phyloP scores from a whole-genome alignment of 2,329 filamentous ascomycete genomes.

The Ascochyta viciae-villosae region DNA sequence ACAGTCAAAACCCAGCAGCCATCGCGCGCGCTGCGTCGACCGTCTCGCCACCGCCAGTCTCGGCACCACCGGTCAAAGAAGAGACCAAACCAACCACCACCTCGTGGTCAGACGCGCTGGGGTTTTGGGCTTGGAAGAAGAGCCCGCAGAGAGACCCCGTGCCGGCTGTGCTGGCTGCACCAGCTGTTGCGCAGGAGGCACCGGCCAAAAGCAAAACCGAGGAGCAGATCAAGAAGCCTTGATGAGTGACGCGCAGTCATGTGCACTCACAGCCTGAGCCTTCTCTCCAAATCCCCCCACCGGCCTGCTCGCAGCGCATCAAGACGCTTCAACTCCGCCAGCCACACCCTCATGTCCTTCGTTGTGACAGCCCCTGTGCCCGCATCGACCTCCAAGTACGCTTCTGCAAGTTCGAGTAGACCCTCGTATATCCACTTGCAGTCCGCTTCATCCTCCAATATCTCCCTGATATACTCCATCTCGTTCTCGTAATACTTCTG shows the following conservation, averaged over 20 bases:
- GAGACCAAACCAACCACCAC: slow-evolving; percentile 18
- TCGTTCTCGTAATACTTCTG: slow-evolving; percentile 72
- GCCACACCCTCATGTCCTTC: slow-evolving; percentile 59
- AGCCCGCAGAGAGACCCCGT: slow-evolving; percentile 52
- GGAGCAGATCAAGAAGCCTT: slow-evolving; percentile 58
- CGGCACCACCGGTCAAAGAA: slow-evolving; percentile 21
- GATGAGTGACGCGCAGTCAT: slow-evolving; percentile 51
- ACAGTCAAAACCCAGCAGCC: slow-evolving; percentile 22
- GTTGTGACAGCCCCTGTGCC: slow-evolving; percentile 51
- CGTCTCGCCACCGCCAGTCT: slow-evolving; percentile 8
- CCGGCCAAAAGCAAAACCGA: slow-evolving; percentile 66
- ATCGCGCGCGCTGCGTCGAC: slow-evolving; percentile 20
- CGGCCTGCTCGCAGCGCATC: slow-evolving; percentile 78
- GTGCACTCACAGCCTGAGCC: slow-evolving; percentile 48
- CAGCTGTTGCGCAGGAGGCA: slow-evolving; percentile 68
- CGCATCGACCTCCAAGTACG: slow-evolving; percentile 61
- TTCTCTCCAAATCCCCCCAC: slow-evolving; percentile 73
- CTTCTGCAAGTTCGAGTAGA: slow-evolving; percentile 75
- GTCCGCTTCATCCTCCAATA: slow-evolving; percentile 70
- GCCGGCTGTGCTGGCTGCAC: slow-evolving; percentile 63
- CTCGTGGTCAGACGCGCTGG: slow-evolving; percentile 39
- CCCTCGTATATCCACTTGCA: slow-evolving; percentile 92
- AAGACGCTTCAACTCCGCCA: slow-evolving; percentile 70
- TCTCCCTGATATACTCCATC: slow-evolving; percentile 75
- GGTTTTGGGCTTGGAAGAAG: slow-evolving; percentile 45